A percentile compares a stretch with the other conserved stretches of the same genome.
These are phyloP conservation scores for Bertia moriformis DNA, from an alignment of 2,329 filamentous ascomycete species.

Conservation along the genomic window DNA sequence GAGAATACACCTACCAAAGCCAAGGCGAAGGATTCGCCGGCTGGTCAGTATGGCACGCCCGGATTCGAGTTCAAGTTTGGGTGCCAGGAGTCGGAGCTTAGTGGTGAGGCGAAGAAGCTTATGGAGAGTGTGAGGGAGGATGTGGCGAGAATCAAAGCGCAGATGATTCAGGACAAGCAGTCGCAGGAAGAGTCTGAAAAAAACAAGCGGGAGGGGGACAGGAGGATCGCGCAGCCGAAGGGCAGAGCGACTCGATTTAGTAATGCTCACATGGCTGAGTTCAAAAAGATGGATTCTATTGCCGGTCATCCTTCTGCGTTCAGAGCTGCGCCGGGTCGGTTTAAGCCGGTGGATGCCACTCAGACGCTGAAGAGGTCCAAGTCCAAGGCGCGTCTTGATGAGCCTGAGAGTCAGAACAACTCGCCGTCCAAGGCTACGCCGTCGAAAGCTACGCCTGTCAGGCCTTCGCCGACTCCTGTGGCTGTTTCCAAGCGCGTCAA, in stretches of 20 bases:
- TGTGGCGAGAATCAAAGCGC: background rate
- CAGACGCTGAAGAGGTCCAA: background rate
- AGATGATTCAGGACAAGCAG: background rate
- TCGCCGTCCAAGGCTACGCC: background rate
- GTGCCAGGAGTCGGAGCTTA: slow-evolving; percentile 39
- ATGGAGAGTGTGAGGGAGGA: slow-evolving; percentile 23
- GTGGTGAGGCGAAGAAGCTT: slow-evolving; percentile 35
- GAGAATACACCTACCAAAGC: slow-evolving; percentile 53
- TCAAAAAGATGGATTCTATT: slow-evolving; percentile 1
- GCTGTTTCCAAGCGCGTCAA: background rate
- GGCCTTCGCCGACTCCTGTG: background rate
- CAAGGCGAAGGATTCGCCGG: slow-evolving; percentile 31
- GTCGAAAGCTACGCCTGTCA: background rate
- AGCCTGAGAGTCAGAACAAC: background rate
- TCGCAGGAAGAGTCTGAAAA: background rate
- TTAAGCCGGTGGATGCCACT: background rate
- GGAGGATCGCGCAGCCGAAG: background rate
- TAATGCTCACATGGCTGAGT: background rate
- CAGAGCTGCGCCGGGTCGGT: background rate
- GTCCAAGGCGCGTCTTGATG: background rate
- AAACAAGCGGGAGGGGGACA: background rate
- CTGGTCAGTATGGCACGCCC: slow-evolving; percentile 47
- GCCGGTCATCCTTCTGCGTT: background rate
- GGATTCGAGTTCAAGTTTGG: slow-evolving; percentile 29
- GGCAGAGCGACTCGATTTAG: background rate